Base-by-base conservation (phyloP, 192 early-diverging fungal genomes). In the Helicostylum pulchrum region DNA sequence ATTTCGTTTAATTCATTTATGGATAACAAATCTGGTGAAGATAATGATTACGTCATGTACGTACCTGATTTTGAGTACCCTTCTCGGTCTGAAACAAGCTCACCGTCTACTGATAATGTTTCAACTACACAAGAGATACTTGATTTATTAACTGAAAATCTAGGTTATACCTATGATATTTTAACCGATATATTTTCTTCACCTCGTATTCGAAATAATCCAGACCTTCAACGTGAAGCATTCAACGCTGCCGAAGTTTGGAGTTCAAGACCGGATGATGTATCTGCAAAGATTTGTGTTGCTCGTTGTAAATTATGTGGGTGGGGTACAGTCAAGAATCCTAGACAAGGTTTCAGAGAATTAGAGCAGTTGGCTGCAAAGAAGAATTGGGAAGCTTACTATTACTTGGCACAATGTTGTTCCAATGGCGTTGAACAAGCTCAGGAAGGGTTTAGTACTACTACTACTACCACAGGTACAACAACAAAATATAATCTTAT, bases 261-360 rank as follows among this genome's bases (percentile, higher is more conserved):
- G 62, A 53, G 50, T 43, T 17, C 26, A n/a, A 53, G 21, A 42
- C 20, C 62, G 7, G 36, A 64, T 53, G 48, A 50, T 36, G 20
- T 34, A 15, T 52, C 62, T 21, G 74, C 68, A 26, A 62, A 53
- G 26, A 62, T 70, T 15, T 67, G 65, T 61, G 26, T 67, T 42
- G 74, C 74, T 5, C 64, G 60, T 21, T 75, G 68, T 17, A 64
- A 70, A 17, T 8, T 75, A 9, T 53, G 66, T 45, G 74, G 68
- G 9, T 75, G 74, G 74, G 74, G 68, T n/a, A 60, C 59, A 8
- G 61, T 59, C 23, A 39, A 45, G 2, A 34, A 70, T 45, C 57
- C 68, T 1, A 7, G 9, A 6, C 26, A 64, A 6, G 74, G 74
- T 4, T 75, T 75, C 32, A 17, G 47, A 20, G 45, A 46, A 9